These are phyloP conservation scores for Penicillium daleae DNA, from an alignment of 495 filamentous ascomycete species.

Conservation along the genomic window DNA sequence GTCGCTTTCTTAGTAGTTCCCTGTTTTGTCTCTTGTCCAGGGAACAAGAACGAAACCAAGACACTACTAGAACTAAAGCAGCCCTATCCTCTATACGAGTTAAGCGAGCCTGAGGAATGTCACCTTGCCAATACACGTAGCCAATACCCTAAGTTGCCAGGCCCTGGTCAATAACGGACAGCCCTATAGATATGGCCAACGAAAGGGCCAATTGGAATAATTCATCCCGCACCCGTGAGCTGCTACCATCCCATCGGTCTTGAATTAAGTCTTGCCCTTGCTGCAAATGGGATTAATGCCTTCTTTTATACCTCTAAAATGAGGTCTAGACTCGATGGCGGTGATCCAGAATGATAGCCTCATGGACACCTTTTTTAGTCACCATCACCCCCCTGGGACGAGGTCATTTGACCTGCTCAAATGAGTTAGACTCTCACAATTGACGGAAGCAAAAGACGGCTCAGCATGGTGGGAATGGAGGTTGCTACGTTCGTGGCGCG, in stretches of 20 bases:
- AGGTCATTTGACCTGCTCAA: neutral
- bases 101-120: neutral
- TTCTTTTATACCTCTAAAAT: neutral
- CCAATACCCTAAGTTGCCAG: neutral
- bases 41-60: neutral
- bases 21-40: too few relatives aligned
- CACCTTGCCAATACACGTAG: conserved; percentile 3
- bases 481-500: neutral
- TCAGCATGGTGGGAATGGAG: neutral
- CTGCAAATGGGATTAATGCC: neutral
- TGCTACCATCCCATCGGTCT: neutral
- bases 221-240: neutral
- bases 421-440: neutral
- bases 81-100: neutral
- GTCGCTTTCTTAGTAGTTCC: too few relatives aligned
- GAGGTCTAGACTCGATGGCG: neutral
- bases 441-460: neutral
- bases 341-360: neutral
- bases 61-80: neutral
- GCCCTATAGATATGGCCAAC: neutral
- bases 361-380: neutral
- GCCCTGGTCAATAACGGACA: neutral
- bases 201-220: neutral
- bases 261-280: neutral
- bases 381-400: neutral